These are phyloP conservation scores for Maudiozyma bulderi DNA, from an alignment of 805 yeast species.

Conservation along the genomic window DNA sequence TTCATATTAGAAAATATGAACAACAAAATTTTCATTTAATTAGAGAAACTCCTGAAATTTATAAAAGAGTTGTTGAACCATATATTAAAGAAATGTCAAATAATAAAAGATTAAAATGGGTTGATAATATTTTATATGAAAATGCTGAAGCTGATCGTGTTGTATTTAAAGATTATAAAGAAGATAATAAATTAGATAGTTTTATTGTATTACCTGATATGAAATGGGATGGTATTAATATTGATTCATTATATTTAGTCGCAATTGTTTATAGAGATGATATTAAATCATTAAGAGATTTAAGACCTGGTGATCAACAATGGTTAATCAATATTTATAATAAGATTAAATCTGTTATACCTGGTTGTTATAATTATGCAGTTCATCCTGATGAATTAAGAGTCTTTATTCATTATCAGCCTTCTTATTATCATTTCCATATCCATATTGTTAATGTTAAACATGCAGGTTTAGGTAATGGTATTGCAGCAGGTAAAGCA, in stretches of 20 bases:
- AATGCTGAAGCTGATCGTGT: slow-evolving; percentile 82
- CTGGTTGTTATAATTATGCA: slow-evolving; percentile 34
- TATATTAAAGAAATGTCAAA: slow-evolving; percentile 60
- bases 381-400: slow-evolving; percentile 51
- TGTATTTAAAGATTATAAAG: slow-evolving; percentile 47
- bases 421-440: slow-evolving; percentile 93
- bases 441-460: slow-evolving; percentile 73
- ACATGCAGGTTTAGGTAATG: slow-evolving; percentile 58
- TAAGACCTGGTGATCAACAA: slow-evolving; percentile 46
- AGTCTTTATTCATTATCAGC: slow-evolving; percentile 85
- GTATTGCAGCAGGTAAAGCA: slow-evolving; percentile 73
- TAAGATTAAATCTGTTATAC: slow-evolving; percentile 40
- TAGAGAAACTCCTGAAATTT: slow-evolving; percentile 72
- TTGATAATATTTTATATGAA: slow-evolving; percentile 65
- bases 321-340: too few relatives aligned
- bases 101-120: slow-evolving; percentile 83
- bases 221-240: slow-evolving; percentile 82
- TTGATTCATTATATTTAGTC: slow-evolving; percentile 66
- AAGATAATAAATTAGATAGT: slow-evolving; percentile 40
- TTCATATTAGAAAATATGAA: slow-evolving; percentile 68
- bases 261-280: slow-evolving; percentile 64
- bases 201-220: slow-evolving; percentile 83
- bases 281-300: slow-evolving; percentile 66
- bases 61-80: slow-evolving; percentile 54
- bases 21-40: slow-evolving; percentile 49